Conservation (phyloP, 2,329 filamentous ascomycete species). For the Penicillium sp. region DNA sequence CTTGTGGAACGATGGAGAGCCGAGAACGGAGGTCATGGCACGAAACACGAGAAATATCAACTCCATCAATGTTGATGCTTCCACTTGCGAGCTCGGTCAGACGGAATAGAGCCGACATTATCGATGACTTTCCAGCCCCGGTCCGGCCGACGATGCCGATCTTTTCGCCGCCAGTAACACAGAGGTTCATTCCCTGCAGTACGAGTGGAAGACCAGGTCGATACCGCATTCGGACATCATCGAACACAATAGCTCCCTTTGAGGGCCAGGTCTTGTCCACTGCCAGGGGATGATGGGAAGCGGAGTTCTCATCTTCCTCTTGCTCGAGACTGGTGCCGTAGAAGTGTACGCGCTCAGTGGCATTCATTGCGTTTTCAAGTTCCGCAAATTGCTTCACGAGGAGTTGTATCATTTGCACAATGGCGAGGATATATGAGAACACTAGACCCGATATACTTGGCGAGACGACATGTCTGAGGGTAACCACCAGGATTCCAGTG, state of each 20-base stretch:
- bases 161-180: slow-evolving; percentile 47
- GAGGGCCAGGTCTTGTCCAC: slow-evolving; percentile 68
- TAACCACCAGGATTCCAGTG: slow-evolving; percentile 80
- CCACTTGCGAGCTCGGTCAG: slow-evolving; percentile 44
- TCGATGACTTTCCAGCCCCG: slow-evolving; percentile 48
- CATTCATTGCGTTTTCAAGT: slow-evolving; percentile 97
- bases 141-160: slow-evolving; percentile 50
- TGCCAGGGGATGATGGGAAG: background rate
- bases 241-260: slow-evolving; percentile 35
- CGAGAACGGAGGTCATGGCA: slow-evolving; percentile 45
- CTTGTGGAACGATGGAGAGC: slow-evolving; percentile 48
- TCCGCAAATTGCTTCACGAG: slow-evolving; percentile 80
- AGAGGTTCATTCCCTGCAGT: slow-evolving; percentile 61
- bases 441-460: slow-evolving; percentile 86
- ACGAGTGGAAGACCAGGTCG: slow-evolving; percentile 70
- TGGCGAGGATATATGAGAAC: slow-evolving; percentile 86
- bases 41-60: slow-evolving; percentile 44
- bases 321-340: slow-evolving; percentile 68
- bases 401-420: slow-evolving; percentile 95
- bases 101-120: slow-evolving; percentile 48
- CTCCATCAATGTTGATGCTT: slow-evolving; percentile 44
- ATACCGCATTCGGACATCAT: slow-evolving; percentile 67
- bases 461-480: slow-evolving; percentile 78
- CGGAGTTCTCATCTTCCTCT: slow-evolving; percentile 57
- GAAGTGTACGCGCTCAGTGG: slow-evolving; percentile 86